Evolutionary conservation across 2,329 filamentous ascomycete genomes (phyloP), one percentile per base, ranked within the genome.

Genomic region (Aureobasidium sp.): DNA sequence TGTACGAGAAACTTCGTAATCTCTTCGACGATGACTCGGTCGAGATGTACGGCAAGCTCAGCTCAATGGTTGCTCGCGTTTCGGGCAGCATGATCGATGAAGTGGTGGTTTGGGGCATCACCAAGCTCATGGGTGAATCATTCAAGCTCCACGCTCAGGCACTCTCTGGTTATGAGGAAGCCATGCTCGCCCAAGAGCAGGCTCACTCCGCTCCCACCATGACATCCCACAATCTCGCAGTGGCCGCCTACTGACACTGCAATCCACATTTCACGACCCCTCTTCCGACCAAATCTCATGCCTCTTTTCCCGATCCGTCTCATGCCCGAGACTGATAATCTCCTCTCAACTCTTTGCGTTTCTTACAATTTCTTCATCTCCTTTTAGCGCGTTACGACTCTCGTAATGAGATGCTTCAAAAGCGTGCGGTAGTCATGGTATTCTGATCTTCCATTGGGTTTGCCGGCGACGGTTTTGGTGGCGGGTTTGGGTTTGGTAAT

Each of bases 41-140:
- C 63, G 90, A 95, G 70, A 81, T 86, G 29, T 90, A 90, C 73
- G 88, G 87, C 66, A 82, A 86, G 58, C 80, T 99, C 68, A 97
- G 93, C 79, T 94, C 92, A n/a, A 91, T 91, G 58, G 93, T 99
- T 47, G 92, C 93, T 65, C 86, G 90, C 69, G 85, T 97, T 48
- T 99, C 94, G 94, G 94, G 93, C 69, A 93, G 91, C 66, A 97
- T 97, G 88, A 86, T 97, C 66, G 94, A 97, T 73, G 94, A 97
- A 77, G 94, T 97, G 66, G 93, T 97, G 68, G 94, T 99, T 64
- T 97, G 94, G 94, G 94, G 94, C 62, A 93, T 95, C 72, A 93
- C 90, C 69, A 91, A 95, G 73, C 85, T 97, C 55, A 96, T 97
- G 89, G 94, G 94, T 70, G 94, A 97, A 77, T 92, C 94, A 58